These are phyloP conservation scores for Fomitopsis pinicola DNA, from an alignment of 1,284 basidiomycete species.

Conservation along the genomic window DNA sequence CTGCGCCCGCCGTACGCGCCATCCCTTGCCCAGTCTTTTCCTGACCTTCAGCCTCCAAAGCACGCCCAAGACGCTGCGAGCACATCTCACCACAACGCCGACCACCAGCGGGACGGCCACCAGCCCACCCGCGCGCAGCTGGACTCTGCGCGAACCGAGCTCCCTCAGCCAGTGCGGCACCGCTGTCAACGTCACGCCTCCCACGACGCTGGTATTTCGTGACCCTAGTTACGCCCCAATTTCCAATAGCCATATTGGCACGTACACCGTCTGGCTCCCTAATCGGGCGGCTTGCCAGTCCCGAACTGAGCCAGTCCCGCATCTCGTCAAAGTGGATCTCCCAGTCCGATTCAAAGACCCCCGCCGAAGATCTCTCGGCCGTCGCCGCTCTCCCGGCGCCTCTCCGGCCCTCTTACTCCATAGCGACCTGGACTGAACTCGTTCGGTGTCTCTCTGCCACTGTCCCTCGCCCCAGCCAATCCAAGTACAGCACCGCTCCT, in stretches of 20 bases:
- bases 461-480: constrained; percentile 7
- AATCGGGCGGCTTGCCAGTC: constrained; percentile 9
- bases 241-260: constrained; percentile 1
- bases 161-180: not conserved
- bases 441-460: constrained; percentile 2
- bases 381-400: constrained; percentile 10
- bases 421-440: constrained; percentile 5
- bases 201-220: constrained; percentile 2
- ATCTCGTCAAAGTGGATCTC: constrained; percentile 18
- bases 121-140: not conserved
- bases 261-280: constrained; percentile 2
- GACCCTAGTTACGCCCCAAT: constrained; percentile 8
- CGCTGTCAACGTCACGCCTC: constrained; percentile 2
- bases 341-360: constrained; percentile 8
- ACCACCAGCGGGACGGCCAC: not conserved
- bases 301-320: constrained; percentile 24
- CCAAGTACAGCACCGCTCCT: constrained; percentile 1
- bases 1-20: constrained; percentile 2
- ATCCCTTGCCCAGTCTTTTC: not conserved
- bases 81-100: not conserved
- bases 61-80: too few relatives aligned
- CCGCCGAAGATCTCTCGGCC: constrained; percentile 24
- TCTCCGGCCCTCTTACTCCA: constrained; percentile 6
- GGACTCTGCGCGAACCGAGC: not conserved
- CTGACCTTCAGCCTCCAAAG: not conserved